A percentile compares a stretch with the other conserved stretches of the same genome.
Conservation (phyloP, 2,329 filamentous ascomycete species). For the Pseudocercospora vitis region DNA sequence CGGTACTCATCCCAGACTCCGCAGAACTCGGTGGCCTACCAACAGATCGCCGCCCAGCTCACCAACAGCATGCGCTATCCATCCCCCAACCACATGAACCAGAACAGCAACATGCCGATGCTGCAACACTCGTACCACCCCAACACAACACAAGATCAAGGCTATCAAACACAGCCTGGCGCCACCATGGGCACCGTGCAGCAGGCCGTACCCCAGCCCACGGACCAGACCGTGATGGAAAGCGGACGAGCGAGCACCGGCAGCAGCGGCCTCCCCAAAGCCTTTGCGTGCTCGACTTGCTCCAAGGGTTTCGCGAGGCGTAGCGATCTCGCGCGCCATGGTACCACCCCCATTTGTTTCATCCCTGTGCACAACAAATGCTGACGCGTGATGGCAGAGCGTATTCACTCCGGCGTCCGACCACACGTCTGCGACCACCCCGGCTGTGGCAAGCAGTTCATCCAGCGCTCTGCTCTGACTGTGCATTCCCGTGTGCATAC, state of each 20-base stretch:
- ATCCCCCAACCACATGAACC: slow-evolving; percentile 52
- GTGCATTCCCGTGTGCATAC: slow-evolving; percentile 95
- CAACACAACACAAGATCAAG: slow-evolving; percentile 47
- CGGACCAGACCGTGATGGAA: slow-evolving; percentile 38
- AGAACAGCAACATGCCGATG: slow-evolving; percentile 52
- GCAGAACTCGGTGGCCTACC: slow-evolving; percentile 49
- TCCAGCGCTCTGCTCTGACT: slow-evolving; percentile 91
- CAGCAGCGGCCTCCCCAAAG: slow-evolving; percentile 62
- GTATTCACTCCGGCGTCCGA: slow-evolving; percentile 87
- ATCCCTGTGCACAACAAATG: slow-evolving; percentile 11
- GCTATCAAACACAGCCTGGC: slow-evolving; percentile 42
- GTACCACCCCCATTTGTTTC: slow-evolving; percentile 55
- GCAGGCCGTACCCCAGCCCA: slow-evolving; percentile 33
- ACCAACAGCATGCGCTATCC: slow-evolving; percentile 56
- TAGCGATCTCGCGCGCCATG: slow-evolving; percentile 91
- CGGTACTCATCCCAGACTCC: slow-evolving; percentile 58
- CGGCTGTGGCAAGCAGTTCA: slow-evolving; percentile 92
- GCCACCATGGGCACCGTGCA: slow-evolving; percentile 38
- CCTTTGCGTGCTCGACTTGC: slow-evolving; percentile 87
- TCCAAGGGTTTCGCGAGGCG: slow-evolving; percentile 87
- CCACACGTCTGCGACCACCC: slow-evolving; percentile 91
- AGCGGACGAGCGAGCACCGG: slow-evolving; percentile 40
- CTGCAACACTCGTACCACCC: slow-evolving; percentile 57
- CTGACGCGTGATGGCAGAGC: slow-evolving; percentile 60
- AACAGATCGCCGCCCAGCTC: slow-evolving; percentile 51